Conservation (phyloP, 78 protist species). For the Dictyostelium citrinum region DNA sequence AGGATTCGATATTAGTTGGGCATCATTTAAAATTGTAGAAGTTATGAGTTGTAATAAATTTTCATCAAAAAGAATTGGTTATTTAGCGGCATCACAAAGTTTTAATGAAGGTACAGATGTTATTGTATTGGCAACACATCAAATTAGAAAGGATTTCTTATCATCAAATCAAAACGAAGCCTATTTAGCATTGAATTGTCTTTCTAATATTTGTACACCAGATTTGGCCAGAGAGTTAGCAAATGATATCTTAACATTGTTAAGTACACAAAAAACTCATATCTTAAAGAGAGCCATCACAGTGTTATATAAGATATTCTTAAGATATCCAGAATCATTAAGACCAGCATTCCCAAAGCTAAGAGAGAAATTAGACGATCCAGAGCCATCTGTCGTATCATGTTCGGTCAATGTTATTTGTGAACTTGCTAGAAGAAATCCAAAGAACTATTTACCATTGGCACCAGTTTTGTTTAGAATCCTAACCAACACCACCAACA, state of each 20-base stretch:
- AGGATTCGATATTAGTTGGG: slow-evolving; percentile 95
- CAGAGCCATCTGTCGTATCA: slow-evolving; percentile 88
- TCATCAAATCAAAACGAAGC: slow-evolving; percentile 88
- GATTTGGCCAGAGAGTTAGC: slow-evolving; percentile 95
- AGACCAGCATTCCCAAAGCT: slow-evolving; percentile 95
- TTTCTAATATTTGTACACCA: slow-evolving; percentile 91
- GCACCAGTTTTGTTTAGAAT: slow-evolving; percentile 94
- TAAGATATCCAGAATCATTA: slow-evolving; percentile 95
- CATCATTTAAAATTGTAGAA: slow-evolving; percentile 95
- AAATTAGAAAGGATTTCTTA: slow-evolving; percentile 92
- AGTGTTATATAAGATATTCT: slow-evolving; percentile 89
- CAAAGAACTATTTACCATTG: slow-evolving; percentile 94
- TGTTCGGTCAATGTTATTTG: slow-evolving; percentile 97
- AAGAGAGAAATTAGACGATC: slow-evolving; percentile 91
- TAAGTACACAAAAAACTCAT: slow-evolving; percentile 84
- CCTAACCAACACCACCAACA: slow-evolving; percentile 76
- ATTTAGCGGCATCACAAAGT: slow-evolving; percentile 91
- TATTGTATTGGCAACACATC: slow-evolving; percentile 92
- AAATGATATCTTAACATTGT: slow-evolving; percentile 88
- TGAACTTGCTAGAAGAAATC: slow-evolving; percentile 96
- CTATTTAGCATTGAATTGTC: slow-evolving; percentile 92
- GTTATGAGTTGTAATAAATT: slow-evolving; percentile 91
- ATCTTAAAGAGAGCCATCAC: slow-evolving; percentile 90
- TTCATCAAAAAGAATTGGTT: slow-evolving; percentile 94
- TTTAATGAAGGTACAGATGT: slow-evolving; percentile 93